Evolutionary conservation across 371 early-diverging fungal species (phyloP), one percentile per base, ranked within the genome.

Genomic region (Circinella umbellata): DNA sequence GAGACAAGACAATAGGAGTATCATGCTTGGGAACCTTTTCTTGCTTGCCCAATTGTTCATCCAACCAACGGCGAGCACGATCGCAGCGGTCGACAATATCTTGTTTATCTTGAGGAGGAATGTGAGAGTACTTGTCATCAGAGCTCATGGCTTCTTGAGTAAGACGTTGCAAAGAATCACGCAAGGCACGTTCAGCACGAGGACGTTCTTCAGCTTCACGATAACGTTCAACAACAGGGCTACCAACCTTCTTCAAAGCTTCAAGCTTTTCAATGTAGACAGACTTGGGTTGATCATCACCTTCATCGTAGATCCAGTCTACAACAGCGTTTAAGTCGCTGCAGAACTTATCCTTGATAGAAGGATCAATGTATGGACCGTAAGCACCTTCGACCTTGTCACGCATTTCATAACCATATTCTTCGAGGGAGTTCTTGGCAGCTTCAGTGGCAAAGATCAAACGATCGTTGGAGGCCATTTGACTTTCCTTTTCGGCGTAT

Each of bases 241-340:
- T 91, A 61, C 97, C 97, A 62, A 89, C 83, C 70, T 88, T 89
- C 89, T 91, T 92, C 73, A 98, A 91, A 35, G 83, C 89, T 1
- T 80, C 85, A 49, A 98, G 85, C 85, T 96, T 97, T 76, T 89
- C 90, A 39, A 85, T 79, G 76, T 96, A 98, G 57, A 93, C 93
- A 42, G 91, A 91, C 88, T 96, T 95, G 78, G 94, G 88, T 49
- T 93, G 90, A 72, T 95, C 95, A 75, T 96, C 97, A 61, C 97
- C 99, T 73, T 98, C 98, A 64, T 91, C 94, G 85, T 99, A 99
- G 72, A 99, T 89, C 99, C 99, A 99, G 78, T 96, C 94, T 88
- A 98, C 99, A 67, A 91, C 90, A 36, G 83, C 90, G 73, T 87
- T 91, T 67, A 97, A 85, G 47, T 88, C 85, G 55, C 74, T 68